phyloP scores from a whole-genome alignment of 140 eudicot genomes.

The Flaveria floridana region DNA sequence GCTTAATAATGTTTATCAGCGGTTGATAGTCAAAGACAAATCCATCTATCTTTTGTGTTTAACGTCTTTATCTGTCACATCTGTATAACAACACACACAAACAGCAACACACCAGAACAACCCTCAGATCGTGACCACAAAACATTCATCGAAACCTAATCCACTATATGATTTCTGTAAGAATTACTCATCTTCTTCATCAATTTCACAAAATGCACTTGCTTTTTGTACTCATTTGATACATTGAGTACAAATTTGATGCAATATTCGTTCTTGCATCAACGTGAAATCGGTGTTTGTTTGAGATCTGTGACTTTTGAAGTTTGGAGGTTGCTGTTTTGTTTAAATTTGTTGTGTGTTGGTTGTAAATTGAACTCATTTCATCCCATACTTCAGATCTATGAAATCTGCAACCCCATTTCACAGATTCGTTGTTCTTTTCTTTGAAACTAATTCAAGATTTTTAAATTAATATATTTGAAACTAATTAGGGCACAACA shows the following conservation, averaged over 20 bases:
- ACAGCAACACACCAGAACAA: conserved; percentile 17
- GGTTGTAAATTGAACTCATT: neutral
- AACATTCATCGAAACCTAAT: neutral
- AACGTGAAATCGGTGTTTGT: conserved; percentile 10
- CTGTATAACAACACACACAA: conserved; percentile 15
- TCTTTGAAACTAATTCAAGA: too few relatives aligned
- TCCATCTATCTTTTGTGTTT: neutral
- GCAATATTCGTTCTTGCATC: neutral
- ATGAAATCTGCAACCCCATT: too few relatives aligned
- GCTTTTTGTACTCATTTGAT: conserved; percentile 19
- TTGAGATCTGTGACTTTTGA: conserved; percentile 29
- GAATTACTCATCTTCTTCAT: conserved; percentile 1
- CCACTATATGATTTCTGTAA: neutral
- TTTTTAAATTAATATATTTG: too few relatives aligned
- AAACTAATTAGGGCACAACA: conserved; percentile 13
- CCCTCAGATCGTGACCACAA: conserved; percentile 33
- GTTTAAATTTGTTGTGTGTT: conserved; percentile 2
- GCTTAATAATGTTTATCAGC: neutral
- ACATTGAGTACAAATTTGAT: neutral
- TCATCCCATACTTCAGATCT: too few relatives aligned
- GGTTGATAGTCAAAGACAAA: neutral
- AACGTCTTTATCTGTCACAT: conserved; percentile 6
- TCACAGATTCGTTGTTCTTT: too few relatives aligned
- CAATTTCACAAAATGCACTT: conserved; percentile 23
- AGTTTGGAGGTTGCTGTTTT: neutral